Evolutionary conservation across 2,329 filamentous ascomycete genomes (phyloP), one percentile per base, ranked within the genome.

Genomic region (Fusarium pseudonygamai): DNA sequence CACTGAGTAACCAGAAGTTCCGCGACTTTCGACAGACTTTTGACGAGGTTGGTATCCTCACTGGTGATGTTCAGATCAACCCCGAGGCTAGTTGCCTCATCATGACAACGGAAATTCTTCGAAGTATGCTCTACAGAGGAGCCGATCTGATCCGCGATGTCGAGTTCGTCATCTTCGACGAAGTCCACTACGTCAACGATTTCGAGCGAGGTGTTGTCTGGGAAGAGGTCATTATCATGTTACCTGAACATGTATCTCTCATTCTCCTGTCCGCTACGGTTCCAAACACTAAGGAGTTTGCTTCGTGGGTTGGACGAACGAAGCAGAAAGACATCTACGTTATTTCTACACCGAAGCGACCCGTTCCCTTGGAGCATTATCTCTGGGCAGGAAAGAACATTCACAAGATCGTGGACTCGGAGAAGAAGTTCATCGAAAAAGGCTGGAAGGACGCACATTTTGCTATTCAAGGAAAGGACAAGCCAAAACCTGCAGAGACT

Each of bases 201-300:
- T 88, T 93, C 32, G 96, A 98, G 81, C 90, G 96, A 83, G 96
- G 96, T 78, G 96, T 99, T 11, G 96, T 99, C 0, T 99, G 96
- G 96, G 96, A 99, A 82, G 96, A 99, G 83, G 96, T 99, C 78
- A 99, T 99, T 79, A 99, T 99, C 78, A 98, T 99, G 96, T 87
- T 99, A 62, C 96, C 96, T 1, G 95, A 97, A 80, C 96, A 99
- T 83, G 94, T 99, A 43, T 97, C 96, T 5, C 88, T 99, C 28
- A 99, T 99, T 75, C 86, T 98, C 5, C 88, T 99, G 7, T 99
- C 96, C 9, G 96, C 96, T 1, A 99, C 96, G 2, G 96, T 99
- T 1, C 96, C 96, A 4, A 99, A 99, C 80, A 98, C 96, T 0
- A 91, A 98, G 72, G 96, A 99, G 80, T 99, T 99, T 78, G 96